Evolutionary conservation across 148 eudicot species (phyloP), one percentile per base, ranked within the genome.

Genomic region (Nyssa sinensis): DNA sequence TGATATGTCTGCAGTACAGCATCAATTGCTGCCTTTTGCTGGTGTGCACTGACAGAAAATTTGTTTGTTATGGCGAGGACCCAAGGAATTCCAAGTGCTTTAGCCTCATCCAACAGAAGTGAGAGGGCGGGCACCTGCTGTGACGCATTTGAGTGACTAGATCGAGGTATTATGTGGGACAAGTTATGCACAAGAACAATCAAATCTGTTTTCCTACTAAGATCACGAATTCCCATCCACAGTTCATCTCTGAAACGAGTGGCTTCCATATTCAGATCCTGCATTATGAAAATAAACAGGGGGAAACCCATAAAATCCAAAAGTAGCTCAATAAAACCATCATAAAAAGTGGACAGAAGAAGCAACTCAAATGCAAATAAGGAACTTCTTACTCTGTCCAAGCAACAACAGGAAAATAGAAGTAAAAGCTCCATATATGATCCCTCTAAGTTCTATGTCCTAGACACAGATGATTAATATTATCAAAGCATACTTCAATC

Each of bases 51-150:
- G 35, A 92, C 97, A 21, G 99, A 88, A 78, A 86, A 92, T 77
- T 90, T 92, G 72, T 95, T 95, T 30, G 99, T 92, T 74, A 95
- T 85, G 27, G 97, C 99, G 77, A 95, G 93, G 63, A 95, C 92
- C 99, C 98, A 95, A 65, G 97, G 99, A 62, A 95, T 76, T n/a
- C 99, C 96, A 69, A 95, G 89, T 61, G 97, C 87, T 78, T 95
- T 95, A 57, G 94, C 99, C 82, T 95, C 99, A 62, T 92, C 91
- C 75, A 92, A 71, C 70, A 95, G 67, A 51, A 88, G 79, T 28
- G 90, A 75, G 39, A 95, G 97, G 61, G 97, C 96, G 55, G 98
- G 98, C 41, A 78, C 80, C 53, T 75, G 87, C 44, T 81, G 78
- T 61, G 80, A 80, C 41, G 81, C 55, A 64, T 85, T 83, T 76